A percentile compares a stretch with the other conserved stretches of the same genome.
phyloP scores from a whole-genome alignment of 2,329 filamentous ascomycete genomes.

The Alternaria novae-zelandiae region DNA sequence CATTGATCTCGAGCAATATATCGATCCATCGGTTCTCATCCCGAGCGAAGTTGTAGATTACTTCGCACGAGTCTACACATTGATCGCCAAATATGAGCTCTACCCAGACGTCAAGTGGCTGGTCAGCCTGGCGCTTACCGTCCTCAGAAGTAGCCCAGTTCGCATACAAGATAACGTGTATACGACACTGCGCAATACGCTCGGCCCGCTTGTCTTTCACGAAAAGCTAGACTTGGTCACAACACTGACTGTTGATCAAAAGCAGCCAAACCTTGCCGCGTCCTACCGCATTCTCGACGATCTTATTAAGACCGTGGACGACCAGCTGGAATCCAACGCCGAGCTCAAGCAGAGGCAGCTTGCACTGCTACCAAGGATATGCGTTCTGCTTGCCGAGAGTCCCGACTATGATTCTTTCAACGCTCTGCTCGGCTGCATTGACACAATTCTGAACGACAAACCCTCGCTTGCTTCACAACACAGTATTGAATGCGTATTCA shows the following conservation, averaged over 20 bases:
- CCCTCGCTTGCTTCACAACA: slow-evolving; percentile 53
- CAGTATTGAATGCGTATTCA: slow-evolving; percentile 51
- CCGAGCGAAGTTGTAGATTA: slow-evolving; percentile 20
- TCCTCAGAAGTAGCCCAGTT: slow-evolving; percentile 23
- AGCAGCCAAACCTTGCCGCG: slow-evolving; percentile 11
- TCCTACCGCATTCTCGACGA: slow-evolving; percentile 33
- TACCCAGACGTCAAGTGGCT: slow-evolving; percentile 30
- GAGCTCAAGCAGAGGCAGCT: slow-evolving; percentile 36
- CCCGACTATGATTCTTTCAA: slow-evolving; percentile 62
- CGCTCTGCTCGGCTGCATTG: slow-evolving; percentile 56
- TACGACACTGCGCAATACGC: slow-evolving; percentile 22
- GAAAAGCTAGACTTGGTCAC: slow-evolving; percentile 32
- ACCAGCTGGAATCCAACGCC: slow-evolving; percentile 26
- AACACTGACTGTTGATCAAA: slow-evolving; percentile 15
- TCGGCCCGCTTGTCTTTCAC: slow-evolving; percentile 16
- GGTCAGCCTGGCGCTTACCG: slow-evolving; percentile 26
- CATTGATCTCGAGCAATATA: slow-evolving; percentile 27
- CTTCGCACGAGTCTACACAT: slow-evolving; percentile 27
- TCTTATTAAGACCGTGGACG: slow-evolving; percentile 39
- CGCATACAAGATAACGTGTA: slow-evolving; percentile 14
- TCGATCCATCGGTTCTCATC: slow-evolving; percentile 8
- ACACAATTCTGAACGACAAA: slow-evolving; percentile 49
- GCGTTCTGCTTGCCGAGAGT: slow-evolving; percentile 50
- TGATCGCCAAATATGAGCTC: slow-evolving; percentile 33
- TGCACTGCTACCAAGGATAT: slow-evolving; percentile 35